phyloP scores from a whole-genome alignment of 2,329 filamentous ascomycete species.

The Penicillium sp. region DNA sequence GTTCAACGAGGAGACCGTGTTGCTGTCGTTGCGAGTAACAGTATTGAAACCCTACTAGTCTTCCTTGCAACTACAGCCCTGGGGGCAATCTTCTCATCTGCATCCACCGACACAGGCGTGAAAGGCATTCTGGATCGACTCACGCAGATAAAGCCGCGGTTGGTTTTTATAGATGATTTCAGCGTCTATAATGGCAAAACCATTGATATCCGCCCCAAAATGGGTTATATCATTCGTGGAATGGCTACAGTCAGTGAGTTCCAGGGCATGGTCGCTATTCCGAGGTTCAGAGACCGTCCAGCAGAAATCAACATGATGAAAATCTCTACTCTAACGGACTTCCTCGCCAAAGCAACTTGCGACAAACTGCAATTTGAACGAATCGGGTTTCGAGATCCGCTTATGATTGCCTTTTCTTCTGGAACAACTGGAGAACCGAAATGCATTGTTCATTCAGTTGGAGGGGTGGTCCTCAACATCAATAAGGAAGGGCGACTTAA shows the following conservation, averaged over 20 bases:
- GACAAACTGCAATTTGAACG: slow-evolving; percentile 57
- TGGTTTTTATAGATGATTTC: slow-evolving; percentile 78
- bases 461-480: slow-evolving; percentile 37
- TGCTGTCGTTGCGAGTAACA: slow-evolving; percentile 73
- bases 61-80: slow-evolving; percentile 69
- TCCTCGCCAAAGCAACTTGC: slow-evolving; percentile 13
- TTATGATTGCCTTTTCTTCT: slow-evolving; percentile 74
- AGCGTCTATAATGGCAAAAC: slow-evolving; percentile 77
- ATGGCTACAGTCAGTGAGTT: slow-evolving; percentile 64
- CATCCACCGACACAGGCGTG: slow-evolving; percentile 80
- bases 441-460: slow-evolving; percentile 73
- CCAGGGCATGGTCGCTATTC: slow-evolving; percentile 38
- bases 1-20: slow-evolving; percentile 71
- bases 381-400: slow-evolving; percentile 70
- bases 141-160: slow-evolving; percentile 72
- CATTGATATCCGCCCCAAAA: slow-evolving; percentile 71
- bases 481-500: slow-evolving; percentile 63
- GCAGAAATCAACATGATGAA: slow-evolving; percentile 13
- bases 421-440: slow-evolving; percentile 83
- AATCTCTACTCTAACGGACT: slow-evolving; percentile 5
- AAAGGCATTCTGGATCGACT: slow-evolving; percentile 74
- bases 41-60: slow-evolving; percentile 69
- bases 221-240: slow-evolving; percentile 65
- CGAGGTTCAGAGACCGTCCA: slow-evolving; percentile 9
- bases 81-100: slow-evolving; percentile 73